Evolutionary conservation across 352 stramenopile genomes (phyloP).

Genomic region (Phytophthora pisi): DNA sequence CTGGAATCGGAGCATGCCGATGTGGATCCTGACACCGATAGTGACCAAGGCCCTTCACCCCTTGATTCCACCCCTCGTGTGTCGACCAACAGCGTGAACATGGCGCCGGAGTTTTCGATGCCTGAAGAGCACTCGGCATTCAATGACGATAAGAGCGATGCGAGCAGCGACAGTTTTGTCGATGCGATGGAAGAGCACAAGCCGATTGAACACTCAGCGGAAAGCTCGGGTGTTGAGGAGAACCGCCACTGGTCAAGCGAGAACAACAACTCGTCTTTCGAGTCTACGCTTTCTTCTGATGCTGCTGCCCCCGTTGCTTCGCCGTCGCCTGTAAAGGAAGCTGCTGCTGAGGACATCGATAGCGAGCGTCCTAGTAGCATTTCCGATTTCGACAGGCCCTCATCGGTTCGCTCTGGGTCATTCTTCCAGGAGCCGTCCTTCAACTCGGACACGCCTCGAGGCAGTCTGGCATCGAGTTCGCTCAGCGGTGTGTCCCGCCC

Average conservation of each 20-base stretch:
- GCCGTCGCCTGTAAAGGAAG: constrained; percentile 2
- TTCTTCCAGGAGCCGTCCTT: constrained; percentile 45
- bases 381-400: constrained; percentile 38
- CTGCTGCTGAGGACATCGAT: constrained; percentile 8
- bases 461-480: constrained; percentile 40
- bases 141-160: constrained; percentile 35
- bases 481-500: constrained; percentile 27
- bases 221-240: constrained; percentile 14
- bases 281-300: constrained; percentile 5
- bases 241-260: constrained; percentile 15
- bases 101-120: constrained; percentile 25
- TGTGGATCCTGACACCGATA: constrained; percentile 3
- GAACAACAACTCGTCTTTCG: constrained; percentile 12
- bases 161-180: constrained; percentile 37
- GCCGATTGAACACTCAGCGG: constrained; percentile 2
- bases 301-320: not conserved
- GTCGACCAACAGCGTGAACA: constrained; percentile 14
- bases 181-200: constrained; percentile 39
- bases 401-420: constrained; percentile 35
- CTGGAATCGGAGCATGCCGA: not conserved
- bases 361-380: constrained; percentile 33
- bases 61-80: constrained; percentile 9
- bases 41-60: constrained; percentile 9
- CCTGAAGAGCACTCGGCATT: constrained; percentile 18
- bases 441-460: constrained; percentile 40